These are phyloP conservation scores for Stagonosporopsis vannaccii DNA, from an alignment of 2,329 filamentous ascomycete species.

Conservation along the genomic window DNA sequence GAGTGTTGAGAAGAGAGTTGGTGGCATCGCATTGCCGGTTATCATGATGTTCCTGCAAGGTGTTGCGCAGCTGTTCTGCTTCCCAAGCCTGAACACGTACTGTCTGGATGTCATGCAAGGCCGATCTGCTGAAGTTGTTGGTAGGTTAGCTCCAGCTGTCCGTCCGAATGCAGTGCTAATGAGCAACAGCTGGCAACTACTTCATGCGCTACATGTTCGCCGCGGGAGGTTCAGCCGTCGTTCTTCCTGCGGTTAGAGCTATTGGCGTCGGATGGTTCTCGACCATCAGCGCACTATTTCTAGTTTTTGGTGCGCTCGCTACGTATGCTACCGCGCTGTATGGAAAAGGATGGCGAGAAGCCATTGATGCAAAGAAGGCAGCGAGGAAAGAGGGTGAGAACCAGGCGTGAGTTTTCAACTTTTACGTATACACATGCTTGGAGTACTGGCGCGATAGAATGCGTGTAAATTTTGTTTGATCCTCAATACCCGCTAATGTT, in stretches of 20 bases:
- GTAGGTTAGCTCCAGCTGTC: constrained; percentile 26
- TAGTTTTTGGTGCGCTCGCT: constrained; percentile 56
- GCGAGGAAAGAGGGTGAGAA: constrained; percentile 44
- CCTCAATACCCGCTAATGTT: too few relatives aligned
- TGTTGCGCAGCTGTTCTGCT: constrained; percentile 76
- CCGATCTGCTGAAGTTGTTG: constrained; percentile 73
- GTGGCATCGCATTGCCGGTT: constrained; percentile 68
- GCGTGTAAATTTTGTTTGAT: not conserved
- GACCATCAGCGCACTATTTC: constrained; percentile 69
- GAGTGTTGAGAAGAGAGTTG: constrained; percentile 63
- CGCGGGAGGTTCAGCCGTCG: constrained; percentile 72
- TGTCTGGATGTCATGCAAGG: constrained; percentile 82
- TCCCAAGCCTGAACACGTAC: constrained; percentile 79
- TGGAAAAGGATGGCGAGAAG: constrained; percentile 61
- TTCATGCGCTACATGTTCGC: constrained; percentile 79
- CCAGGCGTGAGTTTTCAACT: constrained; percentile 20
- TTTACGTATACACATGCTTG: not conserved
- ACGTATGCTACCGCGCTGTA: constrained; percentile 60
- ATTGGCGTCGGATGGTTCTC: constrained; percentile 85
- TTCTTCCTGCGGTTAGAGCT: constrained; percentile 74
- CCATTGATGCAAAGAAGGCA: constrained; percentile 60
- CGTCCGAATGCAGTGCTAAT: constrained; percentile 2
- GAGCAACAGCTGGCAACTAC: constrained; percentile 72
- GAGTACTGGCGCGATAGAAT: not conserved
- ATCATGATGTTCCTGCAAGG: constrained; percentile 78